phyloP scores from a whole-genome alignment of 1,284 basidiomycete genomes.

The Mycena sp. region DNA sequence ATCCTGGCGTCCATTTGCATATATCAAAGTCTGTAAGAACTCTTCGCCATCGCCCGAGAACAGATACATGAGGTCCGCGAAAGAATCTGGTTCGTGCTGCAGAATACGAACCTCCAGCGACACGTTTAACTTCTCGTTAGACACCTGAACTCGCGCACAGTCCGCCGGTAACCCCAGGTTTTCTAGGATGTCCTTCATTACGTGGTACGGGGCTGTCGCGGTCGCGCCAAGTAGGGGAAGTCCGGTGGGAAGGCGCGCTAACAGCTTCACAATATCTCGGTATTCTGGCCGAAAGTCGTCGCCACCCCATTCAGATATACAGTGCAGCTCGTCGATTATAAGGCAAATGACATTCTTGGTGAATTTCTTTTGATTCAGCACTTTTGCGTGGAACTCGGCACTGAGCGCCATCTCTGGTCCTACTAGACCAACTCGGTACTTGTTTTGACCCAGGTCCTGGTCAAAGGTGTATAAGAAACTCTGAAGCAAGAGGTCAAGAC shows the following conservation, averaged over 20 bases:
- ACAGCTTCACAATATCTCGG: neutral
- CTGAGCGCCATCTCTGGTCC: slow-evolving; percentile 30
- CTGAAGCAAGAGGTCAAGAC: too few species aligned
- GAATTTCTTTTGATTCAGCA: slow-evolving; percentile 25
- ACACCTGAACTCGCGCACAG: slow-evolving; percentile 11
- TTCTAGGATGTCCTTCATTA: slow-evolving; percentile 12
- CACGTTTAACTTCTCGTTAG: slow-evolving; percentile 30
- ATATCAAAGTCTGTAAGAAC: slow-evolving; percentile 27
- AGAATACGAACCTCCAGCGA: slow-evolving; percentile 23
- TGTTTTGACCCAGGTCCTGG: slow-evolving; percentile 9
- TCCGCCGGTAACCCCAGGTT: slow-evolving; percentile 19
- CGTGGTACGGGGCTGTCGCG: slow-evolving; percentile 24
- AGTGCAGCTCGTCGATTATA: slow-evolving; percentile 31
- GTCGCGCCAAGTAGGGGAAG: slow-evolving; percentile 26
- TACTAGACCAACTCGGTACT: slow-evolving; percentile 30
- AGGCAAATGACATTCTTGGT: slow-evolving; percentile 15
- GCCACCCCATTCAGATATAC: slow-evolving; percentile 25
- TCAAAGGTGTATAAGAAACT: too few species aligned
- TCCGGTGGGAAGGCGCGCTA: slow-evolving; percentile 19
- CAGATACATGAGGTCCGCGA: slow-evolving; percentile 21
- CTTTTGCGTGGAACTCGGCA: slow-evolving; percentile 21
- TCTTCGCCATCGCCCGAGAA: slow-evolving; percentile 10
- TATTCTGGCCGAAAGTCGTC: slow-evolving; percentile 28
- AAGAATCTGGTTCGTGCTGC: slow-evolving; percentile 22
- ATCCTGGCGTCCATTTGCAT: slow-evolving; percentile 20